Evolutionary conservation across 2,329 filamentous ascomycete species (phyloP), one percentile per base, ranked within the genome.

Genomic region (Volutella citrinella): DNA sequence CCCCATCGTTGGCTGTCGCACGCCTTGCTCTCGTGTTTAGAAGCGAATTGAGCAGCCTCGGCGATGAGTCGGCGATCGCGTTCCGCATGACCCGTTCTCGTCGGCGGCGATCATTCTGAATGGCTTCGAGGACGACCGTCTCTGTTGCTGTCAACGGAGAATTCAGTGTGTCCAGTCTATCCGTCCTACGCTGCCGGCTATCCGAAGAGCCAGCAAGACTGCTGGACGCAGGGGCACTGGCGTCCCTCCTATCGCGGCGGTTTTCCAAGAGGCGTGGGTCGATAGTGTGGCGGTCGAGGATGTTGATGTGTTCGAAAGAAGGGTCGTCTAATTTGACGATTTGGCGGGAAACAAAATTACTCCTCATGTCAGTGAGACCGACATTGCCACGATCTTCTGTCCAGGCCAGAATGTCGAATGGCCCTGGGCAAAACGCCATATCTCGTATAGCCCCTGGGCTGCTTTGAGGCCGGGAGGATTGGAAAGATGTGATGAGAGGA

Each of bases 381-480:
- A 90, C 70, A 36, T 80, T 73, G 5, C 83, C 85, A 43, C 86
- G 82, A 51, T 95, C 87, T 61, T 98, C 93, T 8, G 89, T 87
- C 90, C 93, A 97, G 7, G 94, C 85, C 24, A 98, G 68, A 13
- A 98, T 76, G 56, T 96, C 91, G 70, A 84, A 91, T 1, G 90
- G 87, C 2, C 86, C 85, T 1, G 91, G 90, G 5, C 87, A 89
- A 57, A 98, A 98, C 2, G 84, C 76, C 85, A 97, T 94, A 42
- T 89, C 87, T 42, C 93, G 78, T 33, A 97, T 81, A 19, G 91
- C 89, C 26, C 91, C 91, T 14, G 76, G 72, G 15, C 78, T 74
- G n/a, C 70, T 73, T 40, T 77, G 74, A 1, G 87, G 78, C 41
- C 87, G 73, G 1, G 89, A 90, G 12, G 89, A 90, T 38, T 77